phyloP scores from a whole-genome alignment of 495 filamentous ascomycete genomes.

The Podospora sp. region DNA sequence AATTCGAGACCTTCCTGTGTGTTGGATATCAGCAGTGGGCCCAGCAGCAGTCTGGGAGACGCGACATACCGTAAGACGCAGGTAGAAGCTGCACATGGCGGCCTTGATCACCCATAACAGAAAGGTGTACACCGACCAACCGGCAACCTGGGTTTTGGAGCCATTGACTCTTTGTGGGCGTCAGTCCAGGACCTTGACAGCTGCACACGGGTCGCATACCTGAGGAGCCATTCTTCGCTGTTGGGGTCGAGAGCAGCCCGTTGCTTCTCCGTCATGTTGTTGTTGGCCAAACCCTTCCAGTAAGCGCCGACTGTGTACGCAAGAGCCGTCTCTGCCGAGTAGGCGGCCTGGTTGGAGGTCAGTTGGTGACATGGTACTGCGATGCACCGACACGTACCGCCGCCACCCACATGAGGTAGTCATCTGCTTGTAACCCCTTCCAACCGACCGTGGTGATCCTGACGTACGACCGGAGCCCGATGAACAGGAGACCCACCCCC shows the following conservation, averaged over 20 bases:
- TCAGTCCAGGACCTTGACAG: neutral
- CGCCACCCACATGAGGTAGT: constrained; percentile 62
- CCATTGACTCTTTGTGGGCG: constrained; percentile 49
- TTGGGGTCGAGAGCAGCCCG: constrained; percentile 47
- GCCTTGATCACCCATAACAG: constrained; percentile 62
- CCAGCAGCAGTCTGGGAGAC: too few relatives aligned
- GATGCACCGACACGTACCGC: constrained; percentile 43
- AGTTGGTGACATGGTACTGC: neutral
- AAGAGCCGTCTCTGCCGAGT: constrained; percentile 36
- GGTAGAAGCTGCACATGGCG: constrained; percentile 62
- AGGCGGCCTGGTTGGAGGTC: constrained; percentile 33
- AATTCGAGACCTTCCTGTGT: constrained; percentile 51
- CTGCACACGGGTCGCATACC: constrained; percentile 24
- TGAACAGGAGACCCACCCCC: constrained; percentile 51
- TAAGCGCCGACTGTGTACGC: constrained; percentile 41
- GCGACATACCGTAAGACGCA: constrained; percentile 56
- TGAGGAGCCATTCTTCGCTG: constrained; percentile 51
- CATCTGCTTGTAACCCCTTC: constrained; percentile 55
- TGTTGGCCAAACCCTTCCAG: constrained; percentile 61
- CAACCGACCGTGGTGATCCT: constrained; percentile 56
- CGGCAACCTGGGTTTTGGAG: constrained; percentile 61
- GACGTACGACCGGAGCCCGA: constrained; percentile 52
- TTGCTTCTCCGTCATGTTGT: constrained; percentile 58
- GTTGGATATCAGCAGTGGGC: constrained; percentile 3
- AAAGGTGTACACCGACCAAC: constrained; percentile 61